These are phyloP conservation scores for Phlegmacium glaucopus DNA, from an alignment of 768 basidiomycete species.

Conservation along the genomic window DNA sequence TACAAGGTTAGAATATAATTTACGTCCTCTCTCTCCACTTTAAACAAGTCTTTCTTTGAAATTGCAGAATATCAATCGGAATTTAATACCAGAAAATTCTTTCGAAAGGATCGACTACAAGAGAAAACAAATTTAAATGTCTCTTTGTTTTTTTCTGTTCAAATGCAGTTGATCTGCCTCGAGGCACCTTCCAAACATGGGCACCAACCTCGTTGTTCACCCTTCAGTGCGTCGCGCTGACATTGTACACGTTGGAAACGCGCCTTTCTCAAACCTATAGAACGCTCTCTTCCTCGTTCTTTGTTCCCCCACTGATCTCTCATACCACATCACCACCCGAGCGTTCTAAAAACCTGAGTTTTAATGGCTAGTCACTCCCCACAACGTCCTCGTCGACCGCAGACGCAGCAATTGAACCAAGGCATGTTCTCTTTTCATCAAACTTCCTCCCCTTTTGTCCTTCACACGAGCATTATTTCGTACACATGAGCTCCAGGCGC, in stretches of 20 bases:
- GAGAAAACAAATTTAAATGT: slow-evolving; percentile 2
- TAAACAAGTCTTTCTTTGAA: neutral
- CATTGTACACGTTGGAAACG: slow-evolving; percentile 67
- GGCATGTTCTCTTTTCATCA: slow-evolving; percentile 36
- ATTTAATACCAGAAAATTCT: slow-evolving; percentile 8
- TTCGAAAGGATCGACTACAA: neutral
- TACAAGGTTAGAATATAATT: neutral
- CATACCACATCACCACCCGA: slow-evolving; percentile 19
- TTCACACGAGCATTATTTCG: slow-evolving; percentile 15
- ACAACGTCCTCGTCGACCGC: slow-evolving; percentile 54
- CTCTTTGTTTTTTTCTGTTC: slow-evolving; percentile 10
- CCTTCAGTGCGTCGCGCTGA: slow-evolving; percentile 37
- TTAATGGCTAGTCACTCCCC: slow-evolving; percentile 59
- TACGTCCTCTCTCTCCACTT: neutral
- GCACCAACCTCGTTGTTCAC: slow-evolving; percentile 54
- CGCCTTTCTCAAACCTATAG: slow-evolving; percentile 40
- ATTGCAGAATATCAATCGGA: slow-evolving; percentile 15
- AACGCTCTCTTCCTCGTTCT: slow-evolving; percentile 13
- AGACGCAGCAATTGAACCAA: slow-evolving; percentile 44
- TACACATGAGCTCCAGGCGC: slow-evolving; percentile 5
- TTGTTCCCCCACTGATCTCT: slow-evolving; percentile 14
- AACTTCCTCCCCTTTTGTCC: slow-evolving; percentile 6
- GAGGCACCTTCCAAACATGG: slow-evolving; percentile 52
- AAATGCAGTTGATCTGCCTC: slow-evolving; percentile 27
- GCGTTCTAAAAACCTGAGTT: slow-evolving; percentile 26